These are phyloP conservation scores for Ogataea nitratoaversa DNA, from an alignment of 805 yeast genomes.

Conservation along the genomic window DNA sequence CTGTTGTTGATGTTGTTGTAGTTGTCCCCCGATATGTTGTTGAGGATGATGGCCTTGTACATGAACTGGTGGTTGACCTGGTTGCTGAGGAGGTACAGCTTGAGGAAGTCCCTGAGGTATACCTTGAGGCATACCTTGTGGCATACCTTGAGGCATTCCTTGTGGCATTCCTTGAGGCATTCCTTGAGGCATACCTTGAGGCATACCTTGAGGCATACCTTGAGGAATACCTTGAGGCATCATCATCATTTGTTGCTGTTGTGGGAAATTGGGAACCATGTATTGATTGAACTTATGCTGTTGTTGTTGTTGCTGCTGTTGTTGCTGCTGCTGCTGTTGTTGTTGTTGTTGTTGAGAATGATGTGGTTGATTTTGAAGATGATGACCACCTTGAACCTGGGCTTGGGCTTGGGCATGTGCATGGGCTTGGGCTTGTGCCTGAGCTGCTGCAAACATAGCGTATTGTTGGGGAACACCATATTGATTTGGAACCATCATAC, in stretches of 20 bases:
- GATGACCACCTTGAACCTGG: conserved; percentile 6
- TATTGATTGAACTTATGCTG: conserved; percentile 21
- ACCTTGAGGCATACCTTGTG: conserved; percentile 15
- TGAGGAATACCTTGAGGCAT: conserved; percentile 19
- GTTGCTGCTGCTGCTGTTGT: conserved; percentile 1
- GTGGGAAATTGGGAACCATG: conserved; percentile 27
- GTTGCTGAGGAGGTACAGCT: conserved; percentile 2
- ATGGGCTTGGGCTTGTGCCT: conserved; percentile 15
- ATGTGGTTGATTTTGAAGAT: conserved; percentile 12
- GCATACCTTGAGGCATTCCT: too few relatives aligned
- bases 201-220: conserved; percentile 3
- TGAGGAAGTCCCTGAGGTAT: conserved; percentile 3
- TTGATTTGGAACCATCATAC: conserved; percentile 28
- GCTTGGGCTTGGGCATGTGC: conserved; percentile 10
- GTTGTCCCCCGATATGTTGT: conserved; percentile 14
- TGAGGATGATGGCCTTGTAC: conserved; percentile 14
- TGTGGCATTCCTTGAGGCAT: too few relatives aligned
- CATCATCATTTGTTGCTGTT: conserved; percentile 24
- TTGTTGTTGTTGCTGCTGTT: conserved; percentile 15
- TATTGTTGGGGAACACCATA: conserved; percentile 27
- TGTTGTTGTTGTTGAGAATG: neutral
- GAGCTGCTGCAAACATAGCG: conserved; percentile 26
- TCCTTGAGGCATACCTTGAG: conserved; percentile 2
- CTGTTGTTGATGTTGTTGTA: conserved; percentile 13
- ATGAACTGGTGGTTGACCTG: conserved; percentile 5